These are phyloP conservation scores for Chaetomium globosum DNA, from an alignment of 2,329 filamentous ascomycete genomes.

Conservation along the genomic window DNA sequence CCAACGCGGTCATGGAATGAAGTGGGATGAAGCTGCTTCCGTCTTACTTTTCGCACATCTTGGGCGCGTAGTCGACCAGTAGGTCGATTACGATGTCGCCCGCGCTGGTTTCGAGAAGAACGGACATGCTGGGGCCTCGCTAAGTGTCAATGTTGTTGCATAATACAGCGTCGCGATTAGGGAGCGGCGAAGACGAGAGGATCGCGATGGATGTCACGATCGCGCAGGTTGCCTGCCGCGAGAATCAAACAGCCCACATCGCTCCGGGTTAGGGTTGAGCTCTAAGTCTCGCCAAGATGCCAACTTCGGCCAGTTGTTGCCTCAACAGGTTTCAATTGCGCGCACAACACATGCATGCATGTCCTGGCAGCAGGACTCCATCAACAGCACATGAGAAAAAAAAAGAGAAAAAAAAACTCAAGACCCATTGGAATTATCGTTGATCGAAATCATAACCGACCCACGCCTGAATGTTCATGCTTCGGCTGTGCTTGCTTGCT, in stretches of 20 bases:
- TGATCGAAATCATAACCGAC: not conserved
- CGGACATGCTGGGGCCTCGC: conserved; percentile 68
- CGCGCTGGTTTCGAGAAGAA: conserved; percentile 86
- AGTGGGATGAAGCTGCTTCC: not conserved
- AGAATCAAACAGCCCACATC: not conserved
- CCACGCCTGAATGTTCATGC: not conserved
- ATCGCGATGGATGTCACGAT: not conserved
- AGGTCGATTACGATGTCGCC: conserved; percentile 96
- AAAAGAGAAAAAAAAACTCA: no score
- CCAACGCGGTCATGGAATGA: not conserved
- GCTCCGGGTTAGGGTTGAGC: not conserved
- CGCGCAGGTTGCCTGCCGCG: not conserved
- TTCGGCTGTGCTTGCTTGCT: not conserved
- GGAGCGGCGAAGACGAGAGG: not conserved
- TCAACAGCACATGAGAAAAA: no score
- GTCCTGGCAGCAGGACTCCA: no score
- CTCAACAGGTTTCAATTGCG: not conserved
- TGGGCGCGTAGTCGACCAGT: conserved; percentile 83
- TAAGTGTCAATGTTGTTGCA: not conserved
- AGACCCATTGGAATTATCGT: not conserved
- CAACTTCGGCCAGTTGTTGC: not conserved
- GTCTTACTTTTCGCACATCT: conserved; percentile 84
- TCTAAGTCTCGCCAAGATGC: not conserved
- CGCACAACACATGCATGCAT: no score
- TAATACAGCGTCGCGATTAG: not conserved